Conservation (phyloP, 768 basidiomycete species). For the Cytidiella melzeri region DNA sequence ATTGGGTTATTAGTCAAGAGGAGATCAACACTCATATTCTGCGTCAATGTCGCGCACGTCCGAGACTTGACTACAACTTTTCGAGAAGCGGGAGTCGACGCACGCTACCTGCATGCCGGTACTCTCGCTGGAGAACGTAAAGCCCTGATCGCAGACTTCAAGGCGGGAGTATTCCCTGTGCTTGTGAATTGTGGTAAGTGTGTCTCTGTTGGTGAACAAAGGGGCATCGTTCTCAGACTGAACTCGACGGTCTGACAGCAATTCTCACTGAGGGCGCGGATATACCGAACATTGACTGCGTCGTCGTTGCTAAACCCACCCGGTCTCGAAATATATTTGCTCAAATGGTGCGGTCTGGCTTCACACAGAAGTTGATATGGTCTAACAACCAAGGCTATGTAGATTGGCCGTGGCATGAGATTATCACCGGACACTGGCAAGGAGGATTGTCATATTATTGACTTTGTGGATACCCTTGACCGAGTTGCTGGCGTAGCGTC, state of each 20-base stretch:
- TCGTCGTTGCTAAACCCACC: constrained; percentile 84
- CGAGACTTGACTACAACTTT: constrained; percentile 67
- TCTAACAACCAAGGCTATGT: too few relatives aligned
- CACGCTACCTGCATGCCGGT: constrained; percentile 67
- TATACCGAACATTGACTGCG: constrained; percentile 91
- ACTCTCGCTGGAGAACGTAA: constrained; percentile 63
- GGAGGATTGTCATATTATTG: constrained; percentile 79
- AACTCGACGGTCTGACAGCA: constrained; percentile 34
- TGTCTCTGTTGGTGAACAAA: background rate
- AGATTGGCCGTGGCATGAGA: constrained; percentile 93
- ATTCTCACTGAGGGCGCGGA: constrained; percentile 93
- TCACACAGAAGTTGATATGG: background rate
- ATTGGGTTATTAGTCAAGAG: constrained; percentile 39
- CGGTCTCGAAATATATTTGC: constrained; percentile 83
- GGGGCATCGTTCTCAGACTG: background rate
- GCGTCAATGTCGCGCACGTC: constrained; percentile 80
- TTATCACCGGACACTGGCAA: constrained; percentile 79
- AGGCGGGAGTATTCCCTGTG: constrained; percentile 70
- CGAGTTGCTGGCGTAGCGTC: constrained; percentile 70
- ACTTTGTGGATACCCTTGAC: constrained; percentile 76
- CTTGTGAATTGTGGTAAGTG: constrained; percentile 79
- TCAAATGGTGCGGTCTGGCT: constrained; percentile 77
- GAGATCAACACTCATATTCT: constrained; percentile 90
- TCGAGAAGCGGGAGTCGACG: constrained; percentile 72
- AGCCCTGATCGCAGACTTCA: constrained; percentile 61